Conservation (phyloP, 2,329 filamentous ascomycete genomes). For the Dactylellina haptotyla region DNA sequence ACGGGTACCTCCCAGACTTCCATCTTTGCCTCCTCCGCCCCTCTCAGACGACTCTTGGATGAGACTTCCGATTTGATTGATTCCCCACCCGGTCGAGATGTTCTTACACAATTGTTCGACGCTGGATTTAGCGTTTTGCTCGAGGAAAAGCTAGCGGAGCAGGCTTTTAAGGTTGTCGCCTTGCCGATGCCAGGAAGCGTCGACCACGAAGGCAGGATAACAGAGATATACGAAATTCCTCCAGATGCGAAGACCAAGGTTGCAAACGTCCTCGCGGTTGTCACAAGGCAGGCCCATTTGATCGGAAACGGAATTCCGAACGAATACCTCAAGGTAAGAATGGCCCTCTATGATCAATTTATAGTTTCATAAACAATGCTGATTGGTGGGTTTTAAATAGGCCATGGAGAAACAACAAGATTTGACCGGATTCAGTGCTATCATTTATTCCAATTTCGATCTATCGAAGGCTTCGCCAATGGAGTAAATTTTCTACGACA, state of each 20-base stretch:
- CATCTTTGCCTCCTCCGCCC: constrained; percentile 64
- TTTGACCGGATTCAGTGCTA: constrained; percentile 83
- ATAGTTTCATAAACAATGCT: constrained; percentile 57
- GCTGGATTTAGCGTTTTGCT: constrained; percentile 85
- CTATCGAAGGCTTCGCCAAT: constrained; percentile 57
- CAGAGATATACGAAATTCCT: constrained; percentile 67
- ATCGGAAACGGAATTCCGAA: constrained; percentile 83
- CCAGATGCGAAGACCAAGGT: constrained; percentile 71
- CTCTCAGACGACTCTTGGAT: constrained; percentile 85
- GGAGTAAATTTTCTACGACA: constrained; percentile 19
- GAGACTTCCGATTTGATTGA: constrained; percentile 96
- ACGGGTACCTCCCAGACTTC: constrained; percentile 60
- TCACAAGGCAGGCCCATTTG: constrained; percentile 87
- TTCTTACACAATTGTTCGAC: constrained; percentile 86
- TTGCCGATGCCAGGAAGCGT: constrained; percentile 57
- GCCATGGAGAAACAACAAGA: constrained; percentile 80
- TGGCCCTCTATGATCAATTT: constrained; percentile 56
- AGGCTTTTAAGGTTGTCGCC: constrained; percentile 75
- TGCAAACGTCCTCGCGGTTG: constrained; percentile 86
- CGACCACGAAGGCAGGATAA: constrained; percentile 60
- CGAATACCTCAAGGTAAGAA: constrained; percentile 70
- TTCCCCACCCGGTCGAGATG: constrained; percentile 87
- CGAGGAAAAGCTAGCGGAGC: constrained; percentile 80
- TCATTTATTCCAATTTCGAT: constrained; percentile 85
- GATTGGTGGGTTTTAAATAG: constrained; percentile 63